Evolutionary conservation across 1,139 yeast genomes (phyloP).

Genomic region (Pichia sp.): DNA sequence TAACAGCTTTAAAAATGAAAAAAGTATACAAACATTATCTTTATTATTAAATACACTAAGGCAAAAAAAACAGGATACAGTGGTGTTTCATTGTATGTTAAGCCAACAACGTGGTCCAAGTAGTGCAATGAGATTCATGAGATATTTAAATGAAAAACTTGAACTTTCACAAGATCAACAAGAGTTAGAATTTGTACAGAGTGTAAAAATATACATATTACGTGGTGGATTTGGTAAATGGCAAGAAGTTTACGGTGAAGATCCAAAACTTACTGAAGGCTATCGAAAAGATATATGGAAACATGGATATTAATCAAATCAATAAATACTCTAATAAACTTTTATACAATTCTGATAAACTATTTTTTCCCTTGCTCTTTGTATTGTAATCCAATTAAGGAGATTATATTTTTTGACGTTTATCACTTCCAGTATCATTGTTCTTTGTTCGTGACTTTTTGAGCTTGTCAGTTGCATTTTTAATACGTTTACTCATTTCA

Average conservation of each 20-base stretch:
- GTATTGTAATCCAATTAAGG: too few relatives aligned
- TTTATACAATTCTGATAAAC: too few relatives aligned
- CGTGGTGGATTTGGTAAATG: conserved; percentile 82
- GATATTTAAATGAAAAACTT: conserved; percentile 40
- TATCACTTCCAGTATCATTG: not conserved
- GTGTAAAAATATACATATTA: conserved; percentile 60
- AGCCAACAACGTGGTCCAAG: conserved; percentile 91
- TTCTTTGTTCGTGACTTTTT: conserved; percentile 20
- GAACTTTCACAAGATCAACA: conserved; percentile 17
- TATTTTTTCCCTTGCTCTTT: too few relatives aligned
- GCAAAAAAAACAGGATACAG: conserved; percentile 39
- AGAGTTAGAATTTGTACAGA: conserved; percentile 13
- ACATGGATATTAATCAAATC: conserved; percentile 18
- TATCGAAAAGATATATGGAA: conserved; percentile 56
- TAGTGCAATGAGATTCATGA: conserved; percentile 62
- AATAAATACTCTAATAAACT: too few relatives aligned
- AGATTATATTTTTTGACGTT: conserved; percentile 1
- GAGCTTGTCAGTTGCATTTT: conserved; percentile 50
- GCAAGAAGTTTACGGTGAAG: conserved; percentile 72
- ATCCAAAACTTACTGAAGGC: conserved; percentile 60
- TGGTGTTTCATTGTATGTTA: conserved; percentile 85
- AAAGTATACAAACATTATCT: not conserved
- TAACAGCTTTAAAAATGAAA: conserved; percentile 37
- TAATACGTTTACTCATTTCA: conserved; percentile 52
- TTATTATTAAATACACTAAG: conserved; percentile 26